A percentile compares a stretch with the other conserved stretches of the same genome.
Conservation (phyloP, 2,329 filamentous ascomycete species). For the Colletotrichum gigasporum region DNA sequence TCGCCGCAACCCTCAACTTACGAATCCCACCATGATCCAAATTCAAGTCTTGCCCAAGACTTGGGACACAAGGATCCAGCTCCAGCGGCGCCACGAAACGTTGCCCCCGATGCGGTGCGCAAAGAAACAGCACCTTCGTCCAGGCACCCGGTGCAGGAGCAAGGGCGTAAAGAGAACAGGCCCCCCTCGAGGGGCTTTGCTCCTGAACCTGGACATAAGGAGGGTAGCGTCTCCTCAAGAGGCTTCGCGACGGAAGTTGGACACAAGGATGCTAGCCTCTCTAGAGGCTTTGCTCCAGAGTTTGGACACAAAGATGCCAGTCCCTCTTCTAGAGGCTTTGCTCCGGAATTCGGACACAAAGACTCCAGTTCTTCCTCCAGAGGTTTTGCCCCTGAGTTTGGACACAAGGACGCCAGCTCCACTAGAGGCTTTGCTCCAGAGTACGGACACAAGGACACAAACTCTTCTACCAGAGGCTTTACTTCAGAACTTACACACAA, state of each 20-base stretch:
- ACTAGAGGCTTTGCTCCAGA: background rate
- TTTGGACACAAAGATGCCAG: background rate
- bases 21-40: conserved; percentile 90
- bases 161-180: background rate
- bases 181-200: background rate
- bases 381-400: background rate
- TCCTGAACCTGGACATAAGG: background rate
- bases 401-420: background rate
- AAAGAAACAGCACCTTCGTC: conserved; percentile 7
- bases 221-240: background rate
- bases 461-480: background rate
- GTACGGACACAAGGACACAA: background rate
- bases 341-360: background rate
- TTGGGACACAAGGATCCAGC: conserved; percentile 54
- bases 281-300: background rate
- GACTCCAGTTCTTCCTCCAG: background rate
- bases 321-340: conserved; percentile 1
- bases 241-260: background rate
- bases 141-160: conserved; percentile 5
- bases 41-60: conserved; percentile 76
- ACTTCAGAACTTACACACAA: background rate
- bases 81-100: background rate
- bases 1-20: conserved; percentile 95
- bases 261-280: background rate
- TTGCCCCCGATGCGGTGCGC: background rate